Evolutionary conservation across 805 yeast genomes (phyloP), one percentile per base, ranked within the genome.

Genomic region (Kuraishia ogatae): DNA sequence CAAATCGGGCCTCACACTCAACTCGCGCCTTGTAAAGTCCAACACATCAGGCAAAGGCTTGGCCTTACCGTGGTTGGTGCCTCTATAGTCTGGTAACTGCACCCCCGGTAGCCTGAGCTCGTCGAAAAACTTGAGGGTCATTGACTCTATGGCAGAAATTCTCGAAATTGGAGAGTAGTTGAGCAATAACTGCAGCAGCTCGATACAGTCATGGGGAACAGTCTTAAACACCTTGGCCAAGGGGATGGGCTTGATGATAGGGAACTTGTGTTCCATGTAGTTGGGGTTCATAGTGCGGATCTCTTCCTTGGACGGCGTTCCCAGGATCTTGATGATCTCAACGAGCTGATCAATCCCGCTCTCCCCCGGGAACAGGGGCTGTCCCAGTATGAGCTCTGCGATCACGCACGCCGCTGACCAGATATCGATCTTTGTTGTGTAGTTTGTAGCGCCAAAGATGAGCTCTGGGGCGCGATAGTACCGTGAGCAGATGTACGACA

Each of bases 321-420:
- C 99, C 66, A 94, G 77, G 24, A 93, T 89, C 72, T 94, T 94
- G 69, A 93, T 93, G 62, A 93, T 93, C 71, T 93, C 99, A 20
- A 93, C 98, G 64, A 93, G 80, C 71, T 94, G 99, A 69, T 94
- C 99, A 57, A 94, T 93, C 46, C 99, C 98, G 57, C 92, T 85
- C 68, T 94, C 98, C 50, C 99, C 99, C 13, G 99, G 99, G 73
- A 94, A 94, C 60, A 94, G 75, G 15, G 99, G 99, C 68, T 91
- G 97, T 19, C 99, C 98, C 56, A 94, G 78, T 59, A 92, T 82
- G 64, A 94, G 75, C 72, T 94, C 99, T 3, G 98, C 98, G 89
- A 94, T 91, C 22, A 94, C 99, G 75, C 99, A 94, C 21, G 97
- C 97, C 15, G 96, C 90, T 15, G 97, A 89, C 99, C 99, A 94